Conservation (phyloP, 768 basidiomycete genomes). For the Boletus reticulatus region DNA sequence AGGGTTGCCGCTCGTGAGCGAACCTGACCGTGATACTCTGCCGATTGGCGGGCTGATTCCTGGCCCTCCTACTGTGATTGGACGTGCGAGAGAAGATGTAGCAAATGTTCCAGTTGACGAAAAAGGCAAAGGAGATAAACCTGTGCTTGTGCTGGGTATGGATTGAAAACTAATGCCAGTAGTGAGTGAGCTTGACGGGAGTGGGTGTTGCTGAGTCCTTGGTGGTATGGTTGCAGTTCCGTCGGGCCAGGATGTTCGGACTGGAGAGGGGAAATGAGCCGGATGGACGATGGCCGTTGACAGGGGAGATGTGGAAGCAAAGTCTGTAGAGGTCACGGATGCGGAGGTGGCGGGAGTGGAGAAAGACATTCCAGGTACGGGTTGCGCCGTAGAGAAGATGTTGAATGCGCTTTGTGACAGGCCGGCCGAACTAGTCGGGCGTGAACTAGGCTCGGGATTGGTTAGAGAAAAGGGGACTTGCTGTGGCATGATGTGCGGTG, state of each 20-base stretch:
- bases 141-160: conserved; percentile 32
- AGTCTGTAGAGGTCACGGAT: conserved; percentile 22
- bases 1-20: conserved; percentile 45
- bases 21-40: conserved; percentile 57
- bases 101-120: conserved; percentile 32
- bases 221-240: conserved; percentile 24
- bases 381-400: conserved; percentile 18
- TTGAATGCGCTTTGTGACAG: conserved; percentile 23
- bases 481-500: conserved; percentile 26
- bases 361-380: conserved; percentile 17
- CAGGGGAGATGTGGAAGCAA: conserved; percentile 20
- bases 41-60: conserved; percentile 42
- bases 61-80: conserved; percentile 17
- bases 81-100: conserved; percentile 24
- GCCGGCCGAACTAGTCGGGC: conserved; percentile 33
- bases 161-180: conserved; percentile 29
- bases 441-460: conserved; percentile 28
- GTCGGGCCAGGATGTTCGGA: conserved; percentile 31
- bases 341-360: conserved; percentile 20
- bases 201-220: conserved; percentile 32
- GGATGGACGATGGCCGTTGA: conserved; percentile 21
- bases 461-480: conserved; percentile 27
- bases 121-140: conserved; percentile 30
- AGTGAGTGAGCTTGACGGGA: conserved; percentile 31
- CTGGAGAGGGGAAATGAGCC: conserved; percentile 23